A percentile compares a stretch with the other conserved stretches of the same genome.
These are phyloP conservation scores for Millerozyma acaciae DNA, from an alignment of 805 yeast species.

Conservation along the genomic window DNA sequence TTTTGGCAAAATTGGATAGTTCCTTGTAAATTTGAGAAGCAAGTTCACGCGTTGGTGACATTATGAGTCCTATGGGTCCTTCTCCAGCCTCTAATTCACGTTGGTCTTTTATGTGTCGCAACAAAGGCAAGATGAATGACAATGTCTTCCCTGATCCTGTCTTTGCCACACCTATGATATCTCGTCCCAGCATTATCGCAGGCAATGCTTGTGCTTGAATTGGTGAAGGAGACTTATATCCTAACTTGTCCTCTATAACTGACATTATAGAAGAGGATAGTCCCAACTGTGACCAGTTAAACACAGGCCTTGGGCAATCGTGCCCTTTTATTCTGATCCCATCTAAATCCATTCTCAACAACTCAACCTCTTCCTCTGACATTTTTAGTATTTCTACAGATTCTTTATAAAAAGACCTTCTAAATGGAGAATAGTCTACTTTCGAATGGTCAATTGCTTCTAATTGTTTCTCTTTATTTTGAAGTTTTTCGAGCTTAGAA, in stretches of 20 bases:
- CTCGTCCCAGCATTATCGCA: conserved; percentile 83
- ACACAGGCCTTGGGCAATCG: conserved; percentile 59
- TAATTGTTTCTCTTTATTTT: conserved; percentile 48
- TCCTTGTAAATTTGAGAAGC: conserved; percentile 80
- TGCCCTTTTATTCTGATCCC: conserved; percentile 66
- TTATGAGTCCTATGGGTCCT: conserved; percentile 74
- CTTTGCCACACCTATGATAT: conserved; percentile 89
- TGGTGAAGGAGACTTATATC: conserved; percentile 68
- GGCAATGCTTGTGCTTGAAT: conserved; percentile 92
- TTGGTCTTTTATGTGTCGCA: conserved; percentile 81
- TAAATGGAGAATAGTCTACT: conserved; percentile 49
- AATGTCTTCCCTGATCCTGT: conserved; percentile 97
- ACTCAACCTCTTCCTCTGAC: conserved; percentile 52
- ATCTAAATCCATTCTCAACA: conserved; percentile 49
- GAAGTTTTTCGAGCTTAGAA: conserved; percentile 37
- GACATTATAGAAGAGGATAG: conserved; percentile 57
- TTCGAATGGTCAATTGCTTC: conserved; percentile 44
- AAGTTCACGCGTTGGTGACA: conserved; percentile 91
- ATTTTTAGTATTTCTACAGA: conserved; percentile 49
- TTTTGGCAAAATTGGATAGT: conserved; percentile 52
- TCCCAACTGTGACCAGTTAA: conserved; percentile 80
- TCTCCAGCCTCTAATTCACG: conserved; percentile 44
- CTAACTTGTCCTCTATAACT: conserved; percentile 46
- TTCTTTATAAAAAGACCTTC: conserved; percentile 60
- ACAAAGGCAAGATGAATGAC: conserved; percentile 78